Base-by-base conservation (phyloP, 2,329 filamentous ascomycete genomes). In the Ophiobolus disseminans region DNA sequence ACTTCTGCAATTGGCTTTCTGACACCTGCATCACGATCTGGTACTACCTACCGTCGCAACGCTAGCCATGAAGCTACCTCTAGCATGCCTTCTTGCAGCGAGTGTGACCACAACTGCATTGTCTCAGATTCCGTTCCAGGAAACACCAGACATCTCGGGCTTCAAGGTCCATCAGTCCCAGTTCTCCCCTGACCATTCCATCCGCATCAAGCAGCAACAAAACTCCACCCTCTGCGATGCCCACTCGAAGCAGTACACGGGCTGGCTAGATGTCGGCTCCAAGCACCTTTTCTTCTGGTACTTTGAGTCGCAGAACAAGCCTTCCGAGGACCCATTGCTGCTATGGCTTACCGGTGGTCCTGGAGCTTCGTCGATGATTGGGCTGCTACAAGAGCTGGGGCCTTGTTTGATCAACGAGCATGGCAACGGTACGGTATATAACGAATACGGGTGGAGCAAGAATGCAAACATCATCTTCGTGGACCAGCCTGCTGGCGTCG, bases 211-310 rank as follows among this genome's bases (percentile, higher is more conserved):
- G 45, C 52, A 69, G 32, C 65, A 70, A 43, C 65, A 72, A 40
- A 65, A 69, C 36, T 57, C 62, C 17, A 62, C 58, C 0, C 58
- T 73, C 21, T 73, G 70, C 45, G 56, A 72, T 51, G 68, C 70
- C 7, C 69, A 58, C 37, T 70, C 68, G 3, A 65, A 62, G 39
- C 66, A 72, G 39, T 68, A 71, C 40, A 72, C 67, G 5, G 69
- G 70, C 35, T 73, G 69, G 67, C 60, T 73, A 13, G 69, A 72
- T 34, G 63, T 72, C 10, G 72, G 72, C 16, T 44, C 57, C 17
- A 75, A 77, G 40, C 76, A 79, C 51, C 66, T 79, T 43, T 77
- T 76, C 62, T 77, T 76, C 61, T 76, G 75, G 74, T 77, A 75
- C 60, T 76, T 76, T 44, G 75, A 76, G 53, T 72, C 69, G 7